Evolutionary conservation across 2,329 filamentous ascomycete species (phyloP).

Genomic region (Claviceps monticola): DNA sequence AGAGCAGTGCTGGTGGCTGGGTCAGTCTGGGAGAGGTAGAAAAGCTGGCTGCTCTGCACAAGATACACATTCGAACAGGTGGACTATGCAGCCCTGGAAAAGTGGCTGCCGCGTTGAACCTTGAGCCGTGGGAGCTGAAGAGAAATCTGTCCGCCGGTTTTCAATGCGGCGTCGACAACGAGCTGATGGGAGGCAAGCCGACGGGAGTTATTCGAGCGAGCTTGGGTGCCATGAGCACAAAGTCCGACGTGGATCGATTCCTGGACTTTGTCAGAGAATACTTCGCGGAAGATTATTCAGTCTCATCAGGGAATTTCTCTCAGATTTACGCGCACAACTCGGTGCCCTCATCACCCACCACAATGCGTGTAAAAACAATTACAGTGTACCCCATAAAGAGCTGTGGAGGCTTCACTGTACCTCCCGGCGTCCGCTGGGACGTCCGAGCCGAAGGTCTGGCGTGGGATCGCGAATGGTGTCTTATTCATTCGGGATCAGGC

Average conservation of each 20-base stretch:
- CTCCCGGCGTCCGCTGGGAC: constrained; percentile 53
- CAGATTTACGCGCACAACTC: not conserved
- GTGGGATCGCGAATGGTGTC: constrained; percentile 95
- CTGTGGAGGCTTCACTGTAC: constrained; percentile 66
- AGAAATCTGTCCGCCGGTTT: constrained; percentile 75
- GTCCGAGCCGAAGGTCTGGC: constrained; percentile 69
- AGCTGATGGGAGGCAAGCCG: constrained; percentile 71
- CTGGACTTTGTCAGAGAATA: constrained; percentile 60
- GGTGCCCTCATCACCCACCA: not conserved
- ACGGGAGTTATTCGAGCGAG: constrained; percentile 79
- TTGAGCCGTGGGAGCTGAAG: constrained; percentile 70
- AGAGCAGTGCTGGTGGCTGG: constrained; percentile 55
- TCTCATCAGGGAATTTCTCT: not conserved
- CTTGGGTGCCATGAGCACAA: constrained; percentile 78
- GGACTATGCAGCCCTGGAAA: constrained; percentile 88
- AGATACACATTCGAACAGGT: constrained; percentile 76
- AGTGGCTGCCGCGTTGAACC: constrained; percentile 55
- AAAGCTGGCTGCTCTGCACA: constrained; percentile 64
- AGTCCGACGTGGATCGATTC: constrained; percentile 59
- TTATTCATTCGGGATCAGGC: constrained; percentile 76
- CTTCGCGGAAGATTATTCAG: constrained; percentile 25
- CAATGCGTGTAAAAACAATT: constrained; percentile 42
- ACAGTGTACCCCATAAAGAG: constrained; percentile 89
- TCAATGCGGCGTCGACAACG: constrained; percentile 70
- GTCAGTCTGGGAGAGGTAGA: constrained; percentile 75